Evolutionary conservation across 352 stramenopile species (phyloP).

Genomic region (Phytophthora pisi): DNA sequence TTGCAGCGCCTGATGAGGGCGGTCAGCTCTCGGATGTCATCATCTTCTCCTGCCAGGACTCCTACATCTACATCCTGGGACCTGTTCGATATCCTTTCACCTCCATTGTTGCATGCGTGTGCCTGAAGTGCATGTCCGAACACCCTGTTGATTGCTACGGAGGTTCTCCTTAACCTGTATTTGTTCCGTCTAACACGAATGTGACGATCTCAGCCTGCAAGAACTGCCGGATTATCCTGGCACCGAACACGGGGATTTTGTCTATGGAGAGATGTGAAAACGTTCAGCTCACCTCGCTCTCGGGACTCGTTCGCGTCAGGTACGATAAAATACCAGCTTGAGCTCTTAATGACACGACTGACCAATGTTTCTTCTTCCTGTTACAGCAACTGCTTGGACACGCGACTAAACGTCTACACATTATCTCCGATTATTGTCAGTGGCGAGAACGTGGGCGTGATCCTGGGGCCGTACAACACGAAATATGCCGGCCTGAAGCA

Average conservation of each 20-base stretch:
- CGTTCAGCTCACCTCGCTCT: conserved; percentile 87
- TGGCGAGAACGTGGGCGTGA: conserved; percentile 94
- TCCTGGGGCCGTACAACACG: conserved; percentile 96
- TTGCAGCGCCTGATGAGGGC: conserved; percentile 38
- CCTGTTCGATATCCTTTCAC: conserved; percentile 90
- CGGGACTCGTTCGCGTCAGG: conserved; percentile 88
- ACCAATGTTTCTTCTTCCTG: not conserved
- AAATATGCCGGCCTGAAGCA: conserved; percentile 92
- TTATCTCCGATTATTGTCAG: conserved; percentile 91
- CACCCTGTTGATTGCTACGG: not conserved
- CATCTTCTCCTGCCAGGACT: conserved; percentile 94
- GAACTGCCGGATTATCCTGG: conserved; percentile 96
- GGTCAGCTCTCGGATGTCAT: conserved; percentile 62
- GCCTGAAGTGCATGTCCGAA: not conserved
- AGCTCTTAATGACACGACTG: not conserved
- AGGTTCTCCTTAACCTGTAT: conserved; percentile 57
- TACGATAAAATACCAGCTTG: conserved; percentile 21
- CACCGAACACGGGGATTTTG: conserved; percentile 92
- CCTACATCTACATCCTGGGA: conserved; percentile 95
- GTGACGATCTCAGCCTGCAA: conserved; percentile 94
- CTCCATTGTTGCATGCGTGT: conserved; percentile 8
- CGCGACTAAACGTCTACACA: conserved; percentile 92
- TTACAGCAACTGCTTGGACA: conserved; percentile 95
- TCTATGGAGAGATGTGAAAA: conserved; percentile 96
- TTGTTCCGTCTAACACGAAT: conserved; percentile 61